Evolutionary conservation across 2,329 filamentous ascomycete genomes (phyloP), one percentile per base, ranked within the genome.

Genomic region (Westerdykella sp.): DNA sequence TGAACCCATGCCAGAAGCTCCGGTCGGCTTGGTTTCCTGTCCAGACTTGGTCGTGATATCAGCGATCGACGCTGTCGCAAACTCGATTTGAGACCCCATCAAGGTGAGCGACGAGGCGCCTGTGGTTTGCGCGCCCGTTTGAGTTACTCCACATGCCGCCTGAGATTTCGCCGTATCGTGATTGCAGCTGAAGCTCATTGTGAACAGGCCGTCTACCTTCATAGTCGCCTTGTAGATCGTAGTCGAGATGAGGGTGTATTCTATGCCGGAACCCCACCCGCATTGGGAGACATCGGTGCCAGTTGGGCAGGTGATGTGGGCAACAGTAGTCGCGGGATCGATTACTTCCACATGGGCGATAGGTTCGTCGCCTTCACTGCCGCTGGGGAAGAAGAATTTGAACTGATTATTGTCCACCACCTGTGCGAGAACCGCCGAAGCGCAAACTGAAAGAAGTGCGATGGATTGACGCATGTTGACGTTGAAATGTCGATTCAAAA

Each of bases 141-240:
- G 49, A 15, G 48, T 43, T 4, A 56, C 59, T 2, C 45, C 55
- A 44, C 61, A 63, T 0, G 48, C 54, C 55, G 61, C 58, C 30
- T 58, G 45, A 4, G 41, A 42, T 2, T 44, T 48, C 36, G 46
- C 41, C 14, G 48, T 47, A 38, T 61, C 53, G 42, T 56, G 51
- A 30, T 57, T 55, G 46, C 60, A 63, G 15, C 48, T 50, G 15
- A 56, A 50, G 43, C 51, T 59, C 48, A 64, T 53, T 38, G 49
- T 53, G 28, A 55, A 46, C 13, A 23, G 32, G 11, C 15, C 25
- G 3, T 43, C 43, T 10, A 36, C 47, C 1, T 42, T 43, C 50
- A 61, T 52, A 32, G 47, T 39, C 12, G 52, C 57, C 23, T 54
- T 35, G 46, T 55, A 61, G 18, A 45, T 43, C 21, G 55, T 57